These are phyloP conservation scores for Francoa sonchifolia DNA, from an alignment of 441 rosid genomes.

Conservation along the genomic window DNA sequence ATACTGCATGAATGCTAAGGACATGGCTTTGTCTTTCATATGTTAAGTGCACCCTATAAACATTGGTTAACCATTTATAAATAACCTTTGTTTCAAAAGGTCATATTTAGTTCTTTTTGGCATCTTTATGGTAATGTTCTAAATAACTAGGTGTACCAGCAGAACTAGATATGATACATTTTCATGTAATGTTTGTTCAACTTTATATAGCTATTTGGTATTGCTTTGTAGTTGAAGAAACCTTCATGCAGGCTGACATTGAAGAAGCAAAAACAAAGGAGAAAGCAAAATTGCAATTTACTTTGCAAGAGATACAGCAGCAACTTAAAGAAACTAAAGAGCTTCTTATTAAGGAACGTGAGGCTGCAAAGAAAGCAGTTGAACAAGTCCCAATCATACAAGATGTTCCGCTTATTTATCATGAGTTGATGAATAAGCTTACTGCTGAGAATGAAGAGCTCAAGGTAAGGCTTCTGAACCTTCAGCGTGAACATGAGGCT, in stretches of 20 bases:
- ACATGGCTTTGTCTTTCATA: too few relatives aligned
- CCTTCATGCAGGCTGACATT: conserved; percentile 51
- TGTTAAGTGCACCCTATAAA: too few relatives aligned
- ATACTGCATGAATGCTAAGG: too few relatives aligned
- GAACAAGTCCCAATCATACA: conserved; percentile 1
- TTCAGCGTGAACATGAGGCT: conserved; percentile 13
- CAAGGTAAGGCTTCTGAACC: conserved; percentile 34
- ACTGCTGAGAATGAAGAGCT: conserved; percentile 72
- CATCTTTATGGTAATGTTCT: too few relatives aligned
- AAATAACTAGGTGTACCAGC: too few relatives aligned
- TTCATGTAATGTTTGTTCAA: too few relatives aligned
- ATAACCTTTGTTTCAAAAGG: too few relatives aligned
- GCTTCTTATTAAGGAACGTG: conserved; percentile 56
- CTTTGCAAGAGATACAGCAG: conserved; percentile 53
- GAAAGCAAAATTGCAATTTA: conserved; percentile 52
- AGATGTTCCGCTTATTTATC: conserved; percentile 32
- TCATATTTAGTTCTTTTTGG: too few relatives aligned
- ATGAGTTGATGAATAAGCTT: conserved; percentile 46
- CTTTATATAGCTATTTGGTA: not conserved
- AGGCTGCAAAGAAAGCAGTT: conserved; percentile 39
- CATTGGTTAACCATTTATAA: too few relatives aligned
- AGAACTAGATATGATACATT: too few relatives aligned
- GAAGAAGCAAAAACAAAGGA: conserved; percentile 74
- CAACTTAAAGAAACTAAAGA: conserved; percentile 75
- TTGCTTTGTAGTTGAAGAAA: conserved; percentile 13